Conservation (phyloP, 2,329 filamentous ascomycete species). For the Metarhizium humberi region DNA sequence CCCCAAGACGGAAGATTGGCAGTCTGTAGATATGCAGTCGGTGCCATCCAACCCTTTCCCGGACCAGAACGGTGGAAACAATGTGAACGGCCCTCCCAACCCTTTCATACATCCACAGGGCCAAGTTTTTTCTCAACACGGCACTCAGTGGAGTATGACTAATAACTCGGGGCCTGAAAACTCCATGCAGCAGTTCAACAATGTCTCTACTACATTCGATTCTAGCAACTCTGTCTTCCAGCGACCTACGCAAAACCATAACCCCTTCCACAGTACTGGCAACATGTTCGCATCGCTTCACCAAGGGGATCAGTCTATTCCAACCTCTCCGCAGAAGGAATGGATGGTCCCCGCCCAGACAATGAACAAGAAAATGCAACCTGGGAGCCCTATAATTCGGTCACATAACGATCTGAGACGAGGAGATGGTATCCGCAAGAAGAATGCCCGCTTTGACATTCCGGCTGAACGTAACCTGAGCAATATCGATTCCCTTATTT, state of each 20-base stretch:
- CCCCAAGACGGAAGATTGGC: constrained; percentile 56
- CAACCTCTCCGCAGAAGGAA: constrained; percentile 49
- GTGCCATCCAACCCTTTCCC: constrained; percentile 54
- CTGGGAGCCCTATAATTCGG: constrained; percentile 59
- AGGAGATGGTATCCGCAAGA: constrained; percentile 91
- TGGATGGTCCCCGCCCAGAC: constrained; percentile 42
- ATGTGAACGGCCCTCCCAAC: constrained; percentile 46
- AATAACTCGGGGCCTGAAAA: constrained; percentile 64
- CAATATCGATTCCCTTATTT: constrained; percentile 92
- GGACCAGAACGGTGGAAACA: constrained; percentile 36
- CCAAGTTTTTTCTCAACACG: constrained; percentile 28
- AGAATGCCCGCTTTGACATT: constrained; percentile 97
- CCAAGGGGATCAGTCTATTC: constrained; percentile 38
- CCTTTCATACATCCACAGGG: constrained; percentile 53
- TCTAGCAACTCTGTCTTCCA: constrained; percentile 43
- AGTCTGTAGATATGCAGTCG: constrained; percentile 55
- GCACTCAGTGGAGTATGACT: constrained; percentile 53
- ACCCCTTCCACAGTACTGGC: constrained; percentile 44
- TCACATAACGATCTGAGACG: constrained; percentile 69
- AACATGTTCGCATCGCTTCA: constrained; percentile 45
- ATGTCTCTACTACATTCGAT: constrained; percentile 48
- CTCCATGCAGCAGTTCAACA: constrained; percentile 57
- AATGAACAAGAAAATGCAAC: constrained; percentile 51
- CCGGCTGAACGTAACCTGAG: constrained; percentile 84
- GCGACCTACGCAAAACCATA: constrained; percentile 40